phyloP scores from a whole-genome alignment of 148 eudicot genomes.

The Fallopia convolvulus region DNA sequence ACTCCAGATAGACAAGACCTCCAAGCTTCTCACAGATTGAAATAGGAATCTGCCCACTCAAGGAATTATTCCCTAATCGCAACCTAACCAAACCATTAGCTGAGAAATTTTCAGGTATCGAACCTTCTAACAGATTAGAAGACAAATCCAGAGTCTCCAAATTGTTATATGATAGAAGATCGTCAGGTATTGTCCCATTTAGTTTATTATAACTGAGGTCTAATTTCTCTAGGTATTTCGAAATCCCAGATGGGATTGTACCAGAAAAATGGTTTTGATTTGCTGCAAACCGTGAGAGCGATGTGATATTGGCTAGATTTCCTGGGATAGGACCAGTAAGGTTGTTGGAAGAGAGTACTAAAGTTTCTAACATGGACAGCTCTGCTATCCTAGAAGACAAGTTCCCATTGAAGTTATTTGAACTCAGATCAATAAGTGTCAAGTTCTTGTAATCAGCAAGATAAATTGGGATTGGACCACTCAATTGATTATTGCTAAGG shows the following conservation, averaged over 20 bases:
- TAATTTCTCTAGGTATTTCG: conserved; percentile 30
- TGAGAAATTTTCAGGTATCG: conserved; percentile 39
- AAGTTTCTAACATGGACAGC: conserved; percentile 33
- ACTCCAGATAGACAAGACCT: conserved; percentile 55
- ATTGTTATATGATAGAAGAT: conserved; percentile 41
- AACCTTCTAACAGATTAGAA: conserved; percentile 38
- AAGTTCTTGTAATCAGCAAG: conserved; percentile 40
- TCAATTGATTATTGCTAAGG: conserved; percentile 41
- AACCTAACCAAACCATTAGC: conserved; percentile 39
- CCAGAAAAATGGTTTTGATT: conserved; percentile 51
- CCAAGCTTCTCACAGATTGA: conserved; percentile 26
- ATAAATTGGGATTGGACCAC: conserved; percentile 43
- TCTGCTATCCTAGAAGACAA: conserved; percentile 33
- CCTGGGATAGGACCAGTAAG: conserved; percentile 52
- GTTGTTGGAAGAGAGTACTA: conserved; percentile 48
- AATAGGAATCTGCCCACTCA: conserved; percentile 38
- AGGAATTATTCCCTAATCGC: conserved; percentile 51
- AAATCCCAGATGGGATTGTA: conserved; percentile 46
- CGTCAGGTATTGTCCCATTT: conserved; percentile 41
- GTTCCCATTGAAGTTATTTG: conserved; percentile 35
- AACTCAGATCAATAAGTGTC: conserved; percentile 48
- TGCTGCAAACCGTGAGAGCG: conserved; percentile 64
- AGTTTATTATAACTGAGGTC: conserved; percentile 68
- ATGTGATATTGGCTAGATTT: conserved; percentile 22
- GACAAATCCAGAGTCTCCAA: conserved; percentile 59